phyloP scores from a whole-genome alignment of 345 rosid species.

The Aurinia saxatilis region DNA sequence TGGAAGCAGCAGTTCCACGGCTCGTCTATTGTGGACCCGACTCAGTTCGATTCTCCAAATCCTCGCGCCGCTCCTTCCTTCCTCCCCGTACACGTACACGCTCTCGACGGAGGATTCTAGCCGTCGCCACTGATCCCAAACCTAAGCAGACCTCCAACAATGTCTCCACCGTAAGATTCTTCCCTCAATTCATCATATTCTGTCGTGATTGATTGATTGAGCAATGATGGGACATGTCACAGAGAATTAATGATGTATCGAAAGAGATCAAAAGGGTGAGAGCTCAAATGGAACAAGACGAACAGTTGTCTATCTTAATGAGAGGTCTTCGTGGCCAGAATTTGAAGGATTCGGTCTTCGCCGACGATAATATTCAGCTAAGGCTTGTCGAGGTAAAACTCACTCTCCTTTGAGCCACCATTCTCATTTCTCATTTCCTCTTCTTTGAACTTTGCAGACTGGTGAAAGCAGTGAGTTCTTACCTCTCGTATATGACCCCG shows the following conservation, averaged over 20 bases:
- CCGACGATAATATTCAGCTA: slow-evolving; percentile 65
- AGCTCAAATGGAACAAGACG: slow-evolving; percentile 95
- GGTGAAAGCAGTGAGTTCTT: slow-evolving; percentile 91
- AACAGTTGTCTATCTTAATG: slow-evolving; percentile 73
- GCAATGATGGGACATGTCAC: slow-evolving; percentile 13
- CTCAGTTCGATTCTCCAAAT: slow-evolving; percentile 31
- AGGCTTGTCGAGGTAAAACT: slow-evolving; percentile 74
- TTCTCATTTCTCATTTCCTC: neutral
- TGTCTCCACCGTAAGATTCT: slow-evolving; percentile 41
- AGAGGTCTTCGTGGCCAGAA: slow-evolving; percentile 92
- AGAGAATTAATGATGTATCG: slow-evolving; percentile 84
- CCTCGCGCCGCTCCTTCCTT: slow-evolving; percentile 21
- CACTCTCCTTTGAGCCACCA: neutral
- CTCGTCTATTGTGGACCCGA: slow-evolving; percentile 51
- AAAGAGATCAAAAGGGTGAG: slow-evolving; percentile 84
- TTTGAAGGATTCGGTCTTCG: slow-evolving; percentile 68
- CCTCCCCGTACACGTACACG: slow-evolving; percentile 35
- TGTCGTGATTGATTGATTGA: neutral
- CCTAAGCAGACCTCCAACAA: slow-evolving; percentile 51
- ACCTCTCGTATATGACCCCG: slow-evolving; percentile 88
- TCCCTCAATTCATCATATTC: neutral
- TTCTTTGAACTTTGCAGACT: slow-evolving; percentile 39
- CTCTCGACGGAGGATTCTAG: slow-evolving; percentile 36
- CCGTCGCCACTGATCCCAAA: slow-evolving; percentile 73
- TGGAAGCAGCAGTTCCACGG: slow-evolving; percentile 54